Percentiles rank a stretch among this genome's conserved stretches.
Conservation (phyloP, 2,329 filamentous ascomycete genomes). For the Penicillium sp. region DNA sequence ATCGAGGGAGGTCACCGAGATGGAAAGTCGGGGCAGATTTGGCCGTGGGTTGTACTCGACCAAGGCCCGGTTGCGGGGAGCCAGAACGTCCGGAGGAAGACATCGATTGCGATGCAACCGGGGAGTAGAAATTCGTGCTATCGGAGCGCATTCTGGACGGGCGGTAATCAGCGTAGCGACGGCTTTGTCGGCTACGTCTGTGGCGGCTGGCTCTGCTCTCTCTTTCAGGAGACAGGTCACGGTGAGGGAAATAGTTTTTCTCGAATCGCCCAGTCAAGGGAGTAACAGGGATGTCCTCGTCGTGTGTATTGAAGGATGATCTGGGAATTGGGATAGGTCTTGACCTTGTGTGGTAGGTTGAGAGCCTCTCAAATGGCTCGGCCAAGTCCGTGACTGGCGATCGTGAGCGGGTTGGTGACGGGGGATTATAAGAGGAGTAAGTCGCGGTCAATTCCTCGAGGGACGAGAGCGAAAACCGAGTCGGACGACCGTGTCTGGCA, state of each 20-base stretch:
- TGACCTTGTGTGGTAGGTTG: slow-evolving; percentile 35
- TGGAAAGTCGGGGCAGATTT: slow-evolving; percentile 45
- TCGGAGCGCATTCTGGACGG: slow-evolving; percentile 39
- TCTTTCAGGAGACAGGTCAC: slow-evolving; percentile 28
- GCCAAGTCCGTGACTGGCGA: slow-evolving; percentile 31
- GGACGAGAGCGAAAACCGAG: slow-evolving; percentile 44
- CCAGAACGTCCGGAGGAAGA: slow-evolving; percentile 36
- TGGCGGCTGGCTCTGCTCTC: slow-evolving; percentile 22
- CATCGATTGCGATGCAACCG: slow-evolving; percentile 39
- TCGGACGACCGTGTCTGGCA: slow-evolving; percentile 45
- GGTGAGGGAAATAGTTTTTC: slow-evolving; percentile 41
- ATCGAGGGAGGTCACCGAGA: slow-evolving; percentile 49
- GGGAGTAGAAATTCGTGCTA: slow-evolving; percentile 38
- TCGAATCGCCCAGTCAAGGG: slow-evolving; percentile 46
- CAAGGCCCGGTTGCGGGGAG: slow-evolving; percentile 42
- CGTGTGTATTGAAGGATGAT: slow-evolving; percentile 29
- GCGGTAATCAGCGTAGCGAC: slow-evolving; percentile 16
- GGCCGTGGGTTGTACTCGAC: slow-evolving; percentile 36
- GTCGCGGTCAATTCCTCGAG: slow-evolving; percentile 44
- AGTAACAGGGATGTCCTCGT: slow-evolving; percentile 42
- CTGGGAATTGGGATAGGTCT: slow-evolving; percentile 43
- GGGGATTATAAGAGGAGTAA: slow-evolving; percentile 42
- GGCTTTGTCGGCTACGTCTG: slow-evolving; percentile 22
- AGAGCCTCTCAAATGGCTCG: slow-evolving; percentile 33
- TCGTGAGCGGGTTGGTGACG: slow-evolving; percentile 30